phyloP scores from a whole-genome alignment of 352 stramenopile genomes.

The Peronospora destructor region DNA sequence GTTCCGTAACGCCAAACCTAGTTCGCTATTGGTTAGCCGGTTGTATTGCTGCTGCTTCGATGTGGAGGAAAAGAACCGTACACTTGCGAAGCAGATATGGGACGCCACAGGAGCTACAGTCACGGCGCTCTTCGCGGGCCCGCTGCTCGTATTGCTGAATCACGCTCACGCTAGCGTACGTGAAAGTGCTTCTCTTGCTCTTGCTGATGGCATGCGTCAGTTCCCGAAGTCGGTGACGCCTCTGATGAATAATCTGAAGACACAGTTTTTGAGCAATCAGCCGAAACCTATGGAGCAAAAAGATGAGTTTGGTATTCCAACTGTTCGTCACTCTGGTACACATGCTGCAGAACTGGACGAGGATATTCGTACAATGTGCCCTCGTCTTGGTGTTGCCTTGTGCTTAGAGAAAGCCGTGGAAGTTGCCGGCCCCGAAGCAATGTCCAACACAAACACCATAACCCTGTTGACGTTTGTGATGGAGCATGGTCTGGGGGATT shows the following conservation, averaged over 20 bases:
- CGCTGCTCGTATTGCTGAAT: conserved; percentile 64
- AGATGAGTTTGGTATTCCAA: conserved; percentile 71
- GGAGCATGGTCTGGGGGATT: conserved; percentile 64
- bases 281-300: conserved; percentile 49
- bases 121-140: conserved; percentile 52
- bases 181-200: conserved; percentile 62
- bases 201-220: conserved; percentile 76
- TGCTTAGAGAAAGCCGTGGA: conserved; percentile 68
- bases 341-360: conserved; percentile 40
- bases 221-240: conserved; percentile 69
- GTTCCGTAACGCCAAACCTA: conserved; percentile 32
- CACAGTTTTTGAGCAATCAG: conserved; percentile 51
- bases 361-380: conserved; percentile 46
- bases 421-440: conserved; percentile 23
- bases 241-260: conserved; percentile 60
- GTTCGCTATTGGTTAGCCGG: conserved; percentile 46
- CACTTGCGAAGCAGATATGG: conserved; percentile 62
- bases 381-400: conserved; percentile 64
- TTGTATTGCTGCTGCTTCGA: conserved; percentile 71
- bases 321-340: conserved; percentile 49
- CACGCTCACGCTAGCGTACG: conserved; percentile 72
- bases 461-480: conserved; percentile 75
- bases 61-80: conserved; percentile 43
- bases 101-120: conserved; percentile 41
- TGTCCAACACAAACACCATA: conserved; percentile 59